Evolutionary conservation across 352 stramenopile genomes (phyloP).

Genomic region (Phytophthora uliginosa): DNA sequence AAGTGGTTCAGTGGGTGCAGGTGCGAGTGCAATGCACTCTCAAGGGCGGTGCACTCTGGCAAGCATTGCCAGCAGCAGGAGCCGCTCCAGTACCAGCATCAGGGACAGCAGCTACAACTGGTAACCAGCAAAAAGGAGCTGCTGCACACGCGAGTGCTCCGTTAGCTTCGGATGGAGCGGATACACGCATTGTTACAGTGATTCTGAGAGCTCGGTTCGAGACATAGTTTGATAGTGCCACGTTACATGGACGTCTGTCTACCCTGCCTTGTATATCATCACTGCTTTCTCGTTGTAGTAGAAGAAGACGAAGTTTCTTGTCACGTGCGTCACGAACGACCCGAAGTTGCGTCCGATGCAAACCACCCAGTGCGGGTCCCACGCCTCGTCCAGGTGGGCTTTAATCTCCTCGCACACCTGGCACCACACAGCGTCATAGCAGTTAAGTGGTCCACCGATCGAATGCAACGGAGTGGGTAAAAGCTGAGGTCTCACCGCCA

Average conservation of each 20-base stretch:
- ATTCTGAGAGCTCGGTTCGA: slow-evolving; percentile 28
- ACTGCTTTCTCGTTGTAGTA: slow-evolving; percentile 91
- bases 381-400: slow-evolving; percentile 76
- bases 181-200: slow-evolving; percentile 26
- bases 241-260: slow-evolving; percentile 4
- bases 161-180: slow-evolving; percentile 6
- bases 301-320: slow-evolving; percentile 94
- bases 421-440: not conserved
- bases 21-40: slow-evolving; percentile 52
- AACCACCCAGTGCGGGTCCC: slow-evolving; percentile 88
- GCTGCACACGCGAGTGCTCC: slow-evolving; percentile 10
- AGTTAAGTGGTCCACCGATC: not conserved
- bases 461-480: not conserved
- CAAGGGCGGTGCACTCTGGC: slow-evolving; percentile 52
- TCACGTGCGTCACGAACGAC: slow-evolving; percentile 95
- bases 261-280: slow-evolving; percentile 91
- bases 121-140: slow-evolving; percentile 19
- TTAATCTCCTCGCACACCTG: slow-evolving; percentile 89
- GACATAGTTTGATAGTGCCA: slow-evolving; percentile 9
- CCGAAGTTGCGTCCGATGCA: slow-evolving; percentile 94
- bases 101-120: not conserved
- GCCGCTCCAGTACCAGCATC: not conserved
- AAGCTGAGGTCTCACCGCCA: slow-evolving; percentile 46
- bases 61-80: slow-evolving; percentile 18
- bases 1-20: slow-evolving; percentile 53